Evolutionary conservation across 257 asterid genomes (phyloP), one percentile per base, ranked within the genome.

Genomic region (Orobanche coerulescens): DNA sequence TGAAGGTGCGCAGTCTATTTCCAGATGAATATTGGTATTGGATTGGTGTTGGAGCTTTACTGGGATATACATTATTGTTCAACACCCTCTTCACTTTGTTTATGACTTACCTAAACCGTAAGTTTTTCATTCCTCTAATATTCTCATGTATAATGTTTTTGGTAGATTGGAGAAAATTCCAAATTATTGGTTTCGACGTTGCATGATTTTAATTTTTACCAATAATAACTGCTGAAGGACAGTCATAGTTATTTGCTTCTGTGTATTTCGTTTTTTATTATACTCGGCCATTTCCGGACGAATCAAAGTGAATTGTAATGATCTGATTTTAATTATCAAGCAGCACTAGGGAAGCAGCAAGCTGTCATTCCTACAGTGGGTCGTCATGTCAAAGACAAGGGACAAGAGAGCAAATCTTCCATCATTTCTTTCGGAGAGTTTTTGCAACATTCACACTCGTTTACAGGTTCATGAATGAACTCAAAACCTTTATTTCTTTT

Each of bases 301-400:
- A 46, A 39, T 60, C 22, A 26, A 36, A 4, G 13, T 49, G 54
- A 31, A 36, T 37, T 61, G 22, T 68, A 20, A 61, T 61, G 4
- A 68, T 61, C 48, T 53, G 7, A 26, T 55, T 70, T 47, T 47
- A 52, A 39, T 48, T 40, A 55, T 71, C 64, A 18, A 64, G 65
- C 95, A 92, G 98, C 98, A 42, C 65, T 87, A 14, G 93, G 86
- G 65, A 88, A 61, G 61, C 75, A 74, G 61, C 87, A 77, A 75
- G 78, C 84, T 30, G 72, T 82, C 68, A 64, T 81, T 50, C 71
- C 92, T 25, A 51, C 59, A 58, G 84, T 68, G 53, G 64, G 69
- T n/a, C 33, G 39, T 19, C 73, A 67, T 34, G 80, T 51, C 48
- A 74, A 71, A 66, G 66, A 68, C 57, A 72, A 71, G 64, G 73